A percentile compares a stretch with the other conserved stretches of the same genome.
These are phyloP conservation scores for Suillus brevipes DNA, from an alignment of 768 basidiomycete species.

Conservation along the genomic window DNA sequence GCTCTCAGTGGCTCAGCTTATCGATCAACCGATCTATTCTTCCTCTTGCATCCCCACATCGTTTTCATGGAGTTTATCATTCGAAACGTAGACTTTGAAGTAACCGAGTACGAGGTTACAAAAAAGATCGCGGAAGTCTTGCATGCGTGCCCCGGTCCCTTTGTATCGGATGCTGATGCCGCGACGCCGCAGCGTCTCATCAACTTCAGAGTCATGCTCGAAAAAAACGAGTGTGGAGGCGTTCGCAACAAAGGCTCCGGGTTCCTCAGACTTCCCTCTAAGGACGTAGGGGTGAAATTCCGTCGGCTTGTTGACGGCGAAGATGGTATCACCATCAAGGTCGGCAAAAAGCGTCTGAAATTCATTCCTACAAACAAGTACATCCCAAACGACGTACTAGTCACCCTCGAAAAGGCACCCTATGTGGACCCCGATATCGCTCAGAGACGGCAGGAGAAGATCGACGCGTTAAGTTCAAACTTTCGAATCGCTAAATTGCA, in stretches of 20 bases:
- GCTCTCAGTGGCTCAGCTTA: not conserved
- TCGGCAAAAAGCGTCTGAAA: constrained; percentile 42
- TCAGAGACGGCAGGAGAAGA: constrained; percentile 46
- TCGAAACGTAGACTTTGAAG: constrained; percentile 35
- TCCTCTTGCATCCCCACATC: not conserved
- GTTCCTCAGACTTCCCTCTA: constrained; percentile 30
- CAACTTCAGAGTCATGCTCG: constrained; percentile 65
- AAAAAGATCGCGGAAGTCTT: constrained; percentile 55
- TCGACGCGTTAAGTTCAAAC: constrained; percentile 43
- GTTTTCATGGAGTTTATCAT: constrained; percentile 41
- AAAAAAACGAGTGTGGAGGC: constrained; percentile 48
- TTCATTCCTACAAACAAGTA: constrained; percentile 18
- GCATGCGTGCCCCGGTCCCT: constrained; percentile 40
- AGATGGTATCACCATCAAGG: constrained; percentile 39
- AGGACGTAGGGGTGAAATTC: constrained; percentile 45
- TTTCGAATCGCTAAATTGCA: constrained; percentile 65
- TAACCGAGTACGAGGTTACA: constrained; percentile 56
- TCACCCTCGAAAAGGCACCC: constrained; percentile 52
- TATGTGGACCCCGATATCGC: constrained; percentile 57
- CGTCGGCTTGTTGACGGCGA: constrained; percentile 40
- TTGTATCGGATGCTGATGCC: constrained; percentile 20
- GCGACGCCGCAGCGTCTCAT: constrained; percentile 29
- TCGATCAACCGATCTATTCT: constrained; percentile 1
- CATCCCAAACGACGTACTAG: constrained; percentile 19
- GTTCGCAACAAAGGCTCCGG: constrained; percentile 59